Conservation (phyloP, 208 protist species). For the Crithidia bombi region DNA sequence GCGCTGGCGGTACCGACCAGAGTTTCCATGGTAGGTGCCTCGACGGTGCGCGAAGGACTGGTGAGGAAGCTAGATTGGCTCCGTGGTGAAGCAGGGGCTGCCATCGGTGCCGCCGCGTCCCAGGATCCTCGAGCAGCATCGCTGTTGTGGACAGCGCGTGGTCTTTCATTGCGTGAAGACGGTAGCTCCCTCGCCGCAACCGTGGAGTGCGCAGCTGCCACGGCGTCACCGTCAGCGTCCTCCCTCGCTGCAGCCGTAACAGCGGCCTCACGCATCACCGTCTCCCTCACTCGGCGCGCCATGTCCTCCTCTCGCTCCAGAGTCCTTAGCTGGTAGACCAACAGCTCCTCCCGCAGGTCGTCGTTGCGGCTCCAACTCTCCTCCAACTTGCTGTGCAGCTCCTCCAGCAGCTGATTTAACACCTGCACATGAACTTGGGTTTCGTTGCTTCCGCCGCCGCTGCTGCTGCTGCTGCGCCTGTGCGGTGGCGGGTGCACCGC, state of each 20-base stretch:
- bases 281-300: conserved; percentile 9
- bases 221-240: too few species aligned
- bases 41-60: conserved; percentile 10
- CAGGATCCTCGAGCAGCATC: not conserved
- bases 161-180: not conserved
- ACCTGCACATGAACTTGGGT: conserved; percentile 21
- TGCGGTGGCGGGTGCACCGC: not conserved
- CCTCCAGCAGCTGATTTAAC: conserved; percentile 32
- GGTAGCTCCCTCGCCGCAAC: too few species aligned
- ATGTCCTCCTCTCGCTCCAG: conserved; percentile 32
- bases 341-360: conserved; percentile 32
- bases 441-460: not conserved
- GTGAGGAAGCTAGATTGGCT: not conserved
- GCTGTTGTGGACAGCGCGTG: not conserved
- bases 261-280: not conserved
- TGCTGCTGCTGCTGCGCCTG: not conserved
- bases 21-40: conserved; percentile 14
- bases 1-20: not conserved
- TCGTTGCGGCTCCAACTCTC: conserved; percentile 45
- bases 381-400: conserved; percentile 36
- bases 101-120: not conserved
- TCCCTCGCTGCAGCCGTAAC: not conserved
- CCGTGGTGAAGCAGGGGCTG: not conserved
- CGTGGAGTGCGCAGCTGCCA: too few species aligned
- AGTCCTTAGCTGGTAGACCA: conserved; percentile 33